Base-by-base conservation (phyloP, 306 rosid genomes). In the Cicer pinnatifidum region DNA sequence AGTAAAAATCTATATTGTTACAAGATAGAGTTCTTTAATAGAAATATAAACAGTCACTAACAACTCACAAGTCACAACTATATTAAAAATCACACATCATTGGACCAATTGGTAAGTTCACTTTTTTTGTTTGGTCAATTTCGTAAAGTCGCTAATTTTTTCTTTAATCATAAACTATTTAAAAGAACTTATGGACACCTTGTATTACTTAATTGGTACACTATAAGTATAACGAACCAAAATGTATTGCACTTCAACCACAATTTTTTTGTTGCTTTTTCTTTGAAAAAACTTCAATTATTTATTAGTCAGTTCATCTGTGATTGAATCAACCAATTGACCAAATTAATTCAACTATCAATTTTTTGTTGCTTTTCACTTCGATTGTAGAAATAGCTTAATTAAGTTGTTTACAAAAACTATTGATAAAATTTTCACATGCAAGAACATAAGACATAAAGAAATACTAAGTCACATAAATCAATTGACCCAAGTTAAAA, bases 391-490 rank as follows among this genome's bases (percentile, higher is more conserved):
- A 58, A 33, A 58, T 58, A 56, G 62, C 62, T 28, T 56, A 20
- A 20, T 20, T 20, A 33, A 58, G 5, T 58, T 58, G 1, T 33
- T 28, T 28, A 28, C 41, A 1, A 33, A 59, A 33, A 59, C 43
- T 11, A 33, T 59, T 9, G 11, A 59, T 6, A 11, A 59, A 59
- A 59, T 38, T 11, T 33, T 1, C 1, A 15, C 51, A 10, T 19
- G 1, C 52, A 65, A 10, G 17, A 41, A 16, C 51, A 63, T 11
- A 9, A 17, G 16, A 41, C 6, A 43, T 43, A 6, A 43, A 65
- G 53, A 6, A 19, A 6, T 63, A 17, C 13, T 47, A 63, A 6
- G 41, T 58, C 41, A 58, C 65, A 59, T 59, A 59, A 64, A 64
- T 17, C 5, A 43, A 40, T 41, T 40, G 41, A 5, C 11, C 45